phyloP scores from a whole-genome alignment of 139 green algal genomes.

The Edaphochlamys debaryana region DNA sequence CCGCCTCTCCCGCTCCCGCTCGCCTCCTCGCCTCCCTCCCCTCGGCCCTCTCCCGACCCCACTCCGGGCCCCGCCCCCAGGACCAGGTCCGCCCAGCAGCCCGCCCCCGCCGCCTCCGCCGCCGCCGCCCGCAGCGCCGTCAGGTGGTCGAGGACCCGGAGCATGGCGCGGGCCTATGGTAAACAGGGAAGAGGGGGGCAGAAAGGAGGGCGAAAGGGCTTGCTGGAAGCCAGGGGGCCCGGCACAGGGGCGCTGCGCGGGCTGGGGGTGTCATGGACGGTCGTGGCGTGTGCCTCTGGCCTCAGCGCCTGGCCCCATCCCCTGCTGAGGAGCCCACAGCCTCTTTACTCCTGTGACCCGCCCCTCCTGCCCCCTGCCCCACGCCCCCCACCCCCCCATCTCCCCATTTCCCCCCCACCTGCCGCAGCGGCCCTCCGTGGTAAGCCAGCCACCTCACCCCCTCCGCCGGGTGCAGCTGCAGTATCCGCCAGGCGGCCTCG shows the following conservation, averaged over 20 bases:
- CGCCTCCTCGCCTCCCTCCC: too few species aligned
- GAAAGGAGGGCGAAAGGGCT: background rate
- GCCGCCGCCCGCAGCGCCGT: background rate
- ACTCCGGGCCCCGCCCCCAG: background rate
- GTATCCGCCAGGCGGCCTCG: background rate
- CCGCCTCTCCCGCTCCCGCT: background rate
- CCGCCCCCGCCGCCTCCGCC: background rate
- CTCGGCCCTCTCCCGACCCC: too few species aligned
- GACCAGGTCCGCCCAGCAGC: constrained; percentile 24
- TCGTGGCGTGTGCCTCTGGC: too few species aligned
- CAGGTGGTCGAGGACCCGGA: background rate
- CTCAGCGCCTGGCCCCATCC: background rate
- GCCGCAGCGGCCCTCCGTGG: constrained; percentile 8
- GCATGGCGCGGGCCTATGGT: constrained; percentile 5
- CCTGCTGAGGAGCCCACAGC: background rate
- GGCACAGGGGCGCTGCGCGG: too few species aligned
- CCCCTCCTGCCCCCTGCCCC: background rate
- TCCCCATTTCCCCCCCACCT: too few species aligned
- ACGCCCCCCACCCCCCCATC: background rate
- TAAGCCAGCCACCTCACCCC: constrained; percentile 35
- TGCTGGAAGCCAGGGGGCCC: too few species aligned
- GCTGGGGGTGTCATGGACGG: too few species aligned
- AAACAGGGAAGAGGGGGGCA: background rate
- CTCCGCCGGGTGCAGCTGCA: constrained; percentile 33
- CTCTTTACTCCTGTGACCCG: background rate